phyloP scores from a whole-genome alignment of 352 stramenopile genomes.

The Globisporangium emineosum region DNA sequence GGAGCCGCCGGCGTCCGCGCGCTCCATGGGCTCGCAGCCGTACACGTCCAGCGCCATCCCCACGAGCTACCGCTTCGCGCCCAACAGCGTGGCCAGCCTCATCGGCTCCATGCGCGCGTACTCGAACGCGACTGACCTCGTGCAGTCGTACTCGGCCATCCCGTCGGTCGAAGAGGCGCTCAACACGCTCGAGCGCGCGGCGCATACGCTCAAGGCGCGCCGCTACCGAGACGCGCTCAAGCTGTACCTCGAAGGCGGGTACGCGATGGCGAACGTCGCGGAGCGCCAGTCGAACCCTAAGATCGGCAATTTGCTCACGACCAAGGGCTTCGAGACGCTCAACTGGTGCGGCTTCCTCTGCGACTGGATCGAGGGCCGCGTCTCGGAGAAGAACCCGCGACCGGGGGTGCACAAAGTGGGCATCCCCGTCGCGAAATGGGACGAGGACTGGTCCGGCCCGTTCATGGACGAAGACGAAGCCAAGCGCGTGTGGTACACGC shows the following conservation, averaged over 20 bases:
- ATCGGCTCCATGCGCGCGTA: conserved; percentile 82
- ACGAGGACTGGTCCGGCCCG: conserved; percentile 74
- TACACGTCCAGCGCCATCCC: conserved; percentile 79
- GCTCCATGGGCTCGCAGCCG: conserved; percentile 69
- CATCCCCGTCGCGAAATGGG: conserved; percentile 61
- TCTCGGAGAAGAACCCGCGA: conserved; percentile 68
- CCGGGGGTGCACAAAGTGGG: conserved; percentile 79
- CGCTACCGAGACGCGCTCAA: conserved; percentile 79
- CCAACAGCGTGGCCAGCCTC: conserved; percentile 60
- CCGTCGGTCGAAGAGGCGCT: conserved; percentile 80
- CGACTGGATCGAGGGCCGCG: conserved; percentile 83
- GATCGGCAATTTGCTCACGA: conserved; percentile 83
- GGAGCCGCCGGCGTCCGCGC: conserved; percentile 61
- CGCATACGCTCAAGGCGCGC: conserved; percentile 44
- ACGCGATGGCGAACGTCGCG: conserved; percentile 80
- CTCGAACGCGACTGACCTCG: conserved; percentile 65
- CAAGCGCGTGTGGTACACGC: conserved; percentile 77
- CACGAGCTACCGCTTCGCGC: conserved; percentile 53
- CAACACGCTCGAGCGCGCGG: conserved; percentile 65
- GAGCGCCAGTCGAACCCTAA: conserved; percentile 78
- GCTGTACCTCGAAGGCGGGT: conserved; percentile 80
- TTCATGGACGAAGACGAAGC: conserved; percentile 75
- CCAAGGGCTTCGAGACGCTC: conserved; percentile 84
- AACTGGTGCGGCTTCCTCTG: conserved; percentile 82
- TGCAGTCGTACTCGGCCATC: conserved; percentile 72